Conservation (phyloP, 2,329 filamentous ascomycete genomes). For the Didymella pinodella region DNA sequence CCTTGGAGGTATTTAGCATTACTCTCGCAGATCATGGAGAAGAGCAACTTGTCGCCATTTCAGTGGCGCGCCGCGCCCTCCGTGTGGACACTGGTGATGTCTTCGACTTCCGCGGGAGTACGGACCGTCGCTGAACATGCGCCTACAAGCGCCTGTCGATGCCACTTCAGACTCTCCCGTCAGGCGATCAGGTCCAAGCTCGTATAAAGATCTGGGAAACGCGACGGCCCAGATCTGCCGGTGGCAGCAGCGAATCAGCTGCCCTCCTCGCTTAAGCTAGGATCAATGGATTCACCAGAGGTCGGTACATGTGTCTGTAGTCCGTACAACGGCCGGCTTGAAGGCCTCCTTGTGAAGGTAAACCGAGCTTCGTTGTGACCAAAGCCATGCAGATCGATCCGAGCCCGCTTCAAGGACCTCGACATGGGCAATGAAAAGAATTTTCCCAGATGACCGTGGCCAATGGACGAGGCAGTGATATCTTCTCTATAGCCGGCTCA, state of each 20-base stretch:
- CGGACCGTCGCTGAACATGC: slow-evolving; percentile 24
- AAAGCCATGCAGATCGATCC: neutral
- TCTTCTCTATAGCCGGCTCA: too few species aligned
- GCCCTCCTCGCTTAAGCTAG: neutral
- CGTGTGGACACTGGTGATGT: slow-evolving; percentile 8
- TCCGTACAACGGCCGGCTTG: neutral
- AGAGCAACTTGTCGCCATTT: slow-evolving; percentile 1
- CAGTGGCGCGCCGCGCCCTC: slow-evolving; percentile 2
- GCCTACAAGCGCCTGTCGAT: slow-evolving; percentile 3
- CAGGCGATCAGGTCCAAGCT: slow-evolving; percentile 8
- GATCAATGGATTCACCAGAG: neutral
- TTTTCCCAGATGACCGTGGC: neutral
- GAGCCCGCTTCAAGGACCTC: neutral
- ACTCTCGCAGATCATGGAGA: slow-evolving; percentile 12
- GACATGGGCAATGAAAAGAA: neutral
- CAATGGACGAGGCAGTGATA: neutral
- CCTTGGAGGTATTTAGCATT: slow-evolving; percentile 1
- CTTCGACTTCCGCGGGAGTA: slow-evolving; percentile 16
- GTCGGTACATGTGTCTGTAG: slow-evolving; percentile 4
- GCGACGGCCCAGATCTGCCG: slow-evolving; percentile 23
- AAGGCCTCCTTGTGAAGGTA: neutral
- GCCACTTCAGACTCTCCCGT: slow-evolving; percentile 1
- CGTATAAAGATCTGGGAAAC: slow-evolving; percentile 20
- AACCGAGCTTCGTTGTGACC: neutral
- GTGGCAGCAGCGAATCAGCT: slow-evolving; percentile 3